Percentiles rank a stretch among this genome's conserved stretches.
Conservation (phyloP, 2,329 filamentous ascomycete species). For the Monosporascus sp. region DNA sequence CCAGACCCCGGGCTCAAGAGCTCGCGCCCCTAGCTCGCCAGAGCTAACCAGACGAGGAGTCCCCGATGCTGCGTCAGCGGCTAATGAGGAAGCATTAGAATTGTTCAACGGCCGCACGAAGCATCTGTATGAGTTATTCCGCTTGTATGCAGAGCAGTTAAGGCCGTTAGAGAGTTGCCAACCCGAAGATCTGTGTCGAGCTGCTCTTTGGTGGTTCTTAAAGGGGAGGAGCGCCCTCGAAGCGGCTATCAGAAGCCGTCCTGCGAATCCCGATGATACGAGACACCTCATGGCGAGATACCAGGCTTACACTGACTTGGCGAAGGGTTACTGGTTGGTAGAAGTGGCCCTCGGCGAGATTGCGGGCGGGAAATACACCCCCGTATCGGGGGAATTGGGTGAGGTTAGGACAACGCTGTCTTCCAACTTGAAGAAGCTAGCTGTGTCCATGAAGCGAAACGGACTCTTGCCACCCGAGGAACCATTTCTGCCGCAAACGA, state of each 20-base stretch:
- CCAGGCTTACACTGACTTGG: slow-evolving; percentile 80
- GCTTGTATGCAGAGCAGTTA: slow-evolving; percentile 69
- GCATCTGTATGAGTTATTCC: slow-evolving; percentile 72
- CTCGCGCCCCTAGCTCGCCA: slow-evolving; percentile 13
- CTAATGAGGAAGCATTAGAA: slow-evolving; percentile 60
- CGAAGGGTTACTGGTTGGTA: slow-evolving; percentile 81
- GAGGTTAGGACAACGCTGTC: slow-evolving; percentile 52
- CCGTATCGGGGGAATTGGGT: slow-evolving; percentile 42
- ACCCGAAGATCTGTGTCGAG: slow-evolving; percentile 63
- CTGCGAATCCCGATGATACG: slow-evolving; percentile 48
- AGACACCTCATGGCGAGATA: slow-evolving; percentile 53
- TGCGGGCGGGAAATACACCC: slow-evolving; percentile 35
- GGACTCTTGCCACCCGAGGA: slow-evolving; percentile 68
- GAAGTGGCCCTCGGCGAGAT: slow-evolving; percentile 49
- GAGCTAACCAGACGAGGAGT: slow-evolving; percentile 28
- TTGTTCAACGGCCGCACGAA: slow-evolving; percentile 67
- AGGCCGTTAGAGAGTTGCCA: slow-evolving; percentile 60
- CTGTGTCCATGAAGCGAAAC: slow-evolving; percentile 80
- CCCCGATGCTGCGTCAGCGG: slow-evolving; percentile 36
- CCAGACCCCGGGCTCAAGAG: slow-evolving; percentile 18
- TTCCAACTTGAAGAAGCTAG: slow-evolving; percentile 65
- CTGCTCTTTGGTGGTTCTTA: slow-evolving; percentile 85
- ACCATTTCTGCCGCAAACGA: slow-evolving; percentile 65
- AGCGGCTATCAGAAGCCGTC: slow-evolving; percentile 59
- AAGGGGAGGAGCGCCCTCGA: slow-evolving; percentile 75